These are phyloP conservation scores for Scleroderma citrinum DNA, from an alignment of 768 basidiomycete species.

Conservation along the genomic window DNA sequence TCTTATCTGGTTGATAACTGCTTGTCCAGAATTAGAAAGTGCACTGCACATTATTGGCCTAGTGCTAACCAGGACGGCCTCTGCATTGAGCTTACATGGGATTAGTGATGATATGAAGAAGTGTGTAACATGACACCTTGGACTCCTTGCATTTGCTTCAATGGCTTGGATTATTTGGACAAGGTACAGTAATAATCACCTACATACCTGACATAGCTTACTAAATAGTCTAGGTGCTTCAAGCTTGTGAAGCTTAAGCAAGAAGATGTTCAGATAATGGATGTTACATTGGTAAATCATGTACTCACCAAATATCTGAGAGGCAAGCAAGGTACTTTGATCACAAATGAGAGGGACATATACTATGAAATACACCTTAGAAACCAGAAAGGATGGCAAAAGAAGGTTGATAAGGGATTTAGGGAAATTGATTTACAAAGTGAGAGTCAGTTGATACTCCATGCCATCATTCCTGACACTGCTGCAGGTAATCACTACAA, in stretches of 20 bases:
- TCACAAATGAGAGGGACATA: conserved; percentile 1
- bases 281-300: neutral
- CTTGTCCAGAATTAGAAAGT: neutral
- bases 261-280: conserved; percentile 14
- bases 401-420: conserved; percentile 18
- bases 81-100: too few relatives aligned
- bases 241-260: conserved; percentile 23
- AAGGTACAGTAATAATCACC: neutral
- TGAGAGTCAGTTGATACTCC: neutral
- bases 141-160: neutral
- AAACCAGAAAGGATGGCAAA: conserved; percentile 22
- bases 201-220: too few relatives aligned
- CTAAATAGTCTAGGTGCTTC: conserved; percentile 19
- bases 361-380: conserved; percentile 18
- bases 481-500: neutral
- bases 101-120: neutral
- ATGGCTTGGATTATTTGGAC: neutral
- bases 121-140: neutral
- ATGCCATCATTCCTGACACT: neutral
- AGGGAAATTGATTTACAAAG: conserved; percentile 14
- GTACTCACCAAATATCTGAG: conserved; percentile 3
- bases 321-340: conserved; percentile 1
- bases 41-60: neutral
- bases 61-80: too few relatives aligned
- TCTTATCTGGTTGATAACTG: neutral